A percentile compares a stretch with the other conserved stretches of the same genome.
Evolutionary conservation across 2,329 filamentous ascomycete genomes (phyloP).

Genomic region (Cladosporium sp.): DNA sequence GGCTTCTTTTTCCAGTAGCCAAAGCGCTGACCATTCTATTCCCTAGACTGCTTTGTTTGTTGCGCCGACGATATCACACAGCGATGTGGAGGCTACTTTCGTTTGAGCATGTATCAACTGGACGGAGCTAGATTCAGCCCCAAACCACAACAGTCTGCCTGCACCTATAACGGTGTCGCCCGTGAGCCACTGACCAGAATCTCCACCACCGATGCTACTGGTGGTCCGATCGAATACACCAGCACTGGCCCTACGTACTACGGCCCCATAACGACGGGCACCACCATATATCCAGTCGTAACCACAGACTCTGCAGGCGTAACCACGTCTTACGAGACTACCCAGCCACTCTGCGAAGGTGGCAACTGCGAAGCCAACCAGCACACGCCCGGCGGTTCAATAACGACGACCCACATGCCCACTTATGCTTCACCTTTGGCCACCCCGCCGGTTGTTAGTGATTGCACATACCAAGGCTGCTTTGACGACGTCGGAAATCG

Average conservation of each 20-base stretch:
- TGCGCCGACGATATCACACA: neutral
- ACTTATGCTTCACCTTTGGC: neutral
- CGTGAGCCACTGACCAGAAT: neutral
- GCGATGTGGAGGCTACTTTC: constrained; percentile 3
- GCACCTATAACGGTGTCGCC: constrained; percentile 3
- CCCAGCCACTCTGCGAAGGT: neutral
- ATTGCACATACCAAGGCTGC: constrained; percentile 2
- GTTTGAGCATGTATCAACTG: constrained; percentile 1
- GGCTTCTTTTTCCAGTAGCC: too few relatives aligned
- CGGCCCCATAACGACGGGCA: constrained; percentile 5
- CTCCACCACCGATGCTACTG: constrained; percentile 2
- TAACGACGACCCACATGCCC: neutral
- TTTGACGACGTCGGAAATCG: neutral
- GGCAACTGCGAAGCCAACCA: neutral
- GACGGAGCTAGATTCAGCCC: neutral
- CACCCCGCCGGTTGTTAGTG: constrained; percentile 2
- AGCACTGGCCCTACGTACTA: constrained; percentile 6
- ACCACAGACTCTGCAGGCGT: neutral
- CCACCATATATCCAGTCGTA: neutral
- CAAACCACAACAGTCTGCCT: neutral
- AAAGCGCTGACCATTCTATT: neutral
- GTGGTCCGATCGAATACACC: neutral
- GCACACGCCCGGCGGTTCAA: constrained; percentile 4
- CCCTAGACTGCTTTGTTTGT: neutral
- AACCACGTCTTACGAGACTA: neutral